phyloP scores from a whole-genome alignment of 2,329 filamentous ascomycete species.

The Claviceps spartinae region DNA sequence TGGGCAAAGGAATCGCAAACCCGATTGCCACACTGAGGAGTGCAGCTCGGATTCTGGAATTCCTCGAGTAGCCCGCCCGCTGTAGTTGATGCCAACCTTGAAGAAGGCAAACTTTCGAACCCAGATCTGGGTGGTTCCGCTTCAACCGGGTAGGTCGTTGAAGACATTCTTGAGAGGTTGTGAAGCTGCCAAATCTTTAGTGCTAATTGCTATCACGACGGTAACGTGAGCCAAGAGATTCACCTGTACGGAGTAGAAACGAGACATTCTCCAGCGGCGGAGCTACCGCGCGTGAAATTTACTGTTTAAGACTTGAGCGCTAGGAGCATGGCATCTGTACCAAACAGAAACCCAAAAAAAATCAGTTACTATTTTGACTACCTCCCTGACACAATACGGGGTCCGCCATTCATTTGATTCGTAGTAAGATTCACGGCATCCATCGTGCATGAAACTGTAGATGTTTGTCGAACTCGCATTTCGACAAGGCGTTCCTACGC shows the following conservation, averaged over 20 bases:
- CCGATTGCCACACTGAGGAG: slow-evolving; percentile 89
- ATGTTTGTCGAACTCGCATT: too few relatives aligned
- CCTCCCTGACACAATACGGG: too few relatives aligned
- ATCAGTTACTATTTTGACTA: too few relatives aligned
- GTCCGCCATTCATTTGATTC: background rate
- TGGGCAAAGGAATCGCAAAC: slow-evolving; percentile 86
- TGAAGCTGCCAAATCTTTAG: slow-evolving; percentile 27
- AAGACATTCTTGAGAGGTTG: slow-evolving; percentile 73
- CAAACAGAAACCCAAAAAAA: too few relatives aligned
- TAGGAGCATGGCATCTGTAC: too few relatives aligned
- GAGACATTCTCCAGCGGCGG: background rate
- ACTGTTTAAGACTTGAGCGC: background rate
- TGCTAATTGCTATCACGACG: background rate
- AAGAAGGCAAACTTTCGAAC: slow-evolving; percentile 67
- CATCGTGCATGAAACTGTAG: too few relatives aligned
- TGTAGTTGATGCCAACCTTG: slow-evolving; percentile 81
- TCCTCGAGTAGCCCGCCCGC: slow-evolving; percentile 68
- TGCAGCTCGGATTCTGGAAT: slow-evolving; percentile 91
- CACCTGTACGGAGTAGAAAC: background rate
- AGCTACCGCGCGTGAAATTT: background rate
- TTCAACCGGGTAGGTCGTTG: slow-evolving; percentile 71
- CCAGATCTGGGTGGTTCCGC: slow-evolving; percentile 86
- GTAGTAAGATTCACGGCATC: too few relatives aligned
- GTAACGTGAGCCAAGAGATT: background rate
- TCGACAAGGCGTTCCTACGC: too few relatives aligned